These are phyloP conservation scores for Nicotiana rustica DNA, from an alignment of 305 asterid species.

Conservation along the genomic window DNA sequence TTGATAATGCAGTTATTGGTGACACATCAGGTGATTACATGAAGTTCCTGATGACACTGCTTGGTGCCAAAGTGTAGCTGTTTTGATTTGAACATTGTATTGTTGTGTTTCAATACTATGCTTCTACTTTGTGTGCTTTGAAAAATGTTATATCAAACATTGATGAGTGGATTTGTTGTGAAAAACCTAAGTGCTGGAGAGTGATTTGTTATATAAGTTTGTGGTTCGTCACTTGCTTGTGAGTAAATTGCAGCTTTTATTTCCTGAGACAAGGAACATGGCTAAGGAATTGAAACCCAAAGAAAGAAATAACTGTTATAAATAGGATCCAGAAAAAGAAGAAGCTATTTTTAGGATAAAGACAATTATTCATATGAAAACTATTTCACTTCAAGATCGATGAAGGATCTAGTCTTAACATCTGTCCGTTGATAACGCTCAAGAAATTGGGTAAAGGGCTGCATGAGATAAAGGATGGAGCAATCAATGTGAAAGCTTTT, in stretches of 20 bases:
- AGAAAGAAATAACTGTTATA: no score
- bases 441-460: no score
- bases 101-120: neutral
- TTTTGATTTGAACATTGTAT: neutral
- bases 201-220: neutral
- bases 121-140: neutral
- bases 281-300: neutral
- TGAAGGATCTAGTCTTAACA: no score
- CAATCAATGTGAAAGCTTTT: no score
- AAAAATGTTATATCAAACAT: neutral
- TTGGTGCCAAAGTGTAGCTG: conserved; percentile 59
- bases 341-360: no score
- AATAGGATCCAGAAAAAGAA: no score
- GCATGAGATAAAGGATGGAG: no score
- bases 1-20: conserved; percentile 65
- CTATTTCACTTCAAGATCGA: no score
- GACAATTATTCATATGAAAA: no score
- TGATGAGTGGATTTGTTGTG: neutral
- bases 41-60: conserved; percentile 72
- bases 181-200: no score
- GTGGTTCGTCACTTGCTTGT: conserved; percentile 5
- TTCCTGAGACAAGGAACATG: neutral
- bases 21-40: conserved; percentile 87
- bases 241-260: neutral
- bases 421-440: no score